A percentile compares a stretch with the other conserved stretches of the same genome.
These are phyloP conservation scores for Botrytis squamosa DNA, from an alignment of 2,329 filamentous ascomycete species.

Conservation along the genomic window DNA sequence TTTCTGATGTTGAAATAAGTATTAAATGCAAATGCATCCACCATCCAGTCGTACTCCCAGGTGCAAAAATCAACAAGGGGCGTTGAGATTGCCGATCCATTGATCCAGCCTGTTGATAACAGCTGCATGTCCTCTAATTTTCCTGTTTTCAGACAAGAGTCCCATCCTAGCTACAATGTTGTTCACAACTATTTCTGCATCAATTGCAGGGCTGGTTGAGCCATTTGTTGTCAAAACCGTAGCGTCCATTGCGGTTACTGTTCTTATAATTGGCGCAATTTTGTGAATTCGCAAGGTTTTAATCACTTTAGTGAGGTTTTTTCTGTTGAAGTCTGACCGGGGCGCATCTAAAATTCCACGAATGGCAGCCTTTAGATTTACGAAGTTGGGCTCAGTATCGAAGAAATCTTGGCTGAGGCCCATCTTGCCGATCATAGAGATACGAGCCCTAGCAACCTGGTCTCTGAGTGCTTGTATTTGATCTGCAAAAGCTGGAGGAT, in stretches of 20 bases:
- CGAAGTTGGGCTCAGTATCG: neutral
- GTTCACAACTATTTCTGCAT: neutral
- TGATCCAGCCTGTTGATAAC: neutral
- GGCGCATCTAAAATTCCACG: neutral
- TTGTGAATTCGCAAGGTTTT: accelerated
- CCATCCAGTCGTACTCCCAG: no score
- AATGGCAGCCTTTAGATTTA: neutral
- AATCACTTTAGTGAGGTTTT: accelerated
- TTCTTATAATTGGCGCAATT: neutral
- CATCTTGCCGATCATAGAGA: neutral
- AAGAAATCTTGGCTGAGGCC: neutral
- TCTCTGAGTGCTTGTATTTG: neutral
- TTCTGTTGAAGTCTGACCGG: neutral
- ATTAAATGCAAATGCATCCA: no score
- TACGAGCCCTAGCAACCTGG: neutral
- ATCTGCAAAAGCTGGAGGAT: neutral
- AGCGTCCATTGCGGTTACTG: neutral
- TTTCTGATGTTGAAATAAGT: no score
- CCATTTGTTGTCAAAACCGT: neutral
- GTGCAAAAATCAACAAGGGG: neutral
- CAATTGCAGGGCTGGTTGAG: neutral
- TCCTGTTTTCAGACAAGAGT: neutral
- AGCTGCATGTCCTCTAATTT: neutral
- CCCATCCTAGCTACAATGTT: neutral
- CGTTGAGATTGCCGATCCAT: neutral